Evolutionary conservation across 805 yeast species (phyloP).

Genomic region (Wickerhamiella spandovensis): DNA sequence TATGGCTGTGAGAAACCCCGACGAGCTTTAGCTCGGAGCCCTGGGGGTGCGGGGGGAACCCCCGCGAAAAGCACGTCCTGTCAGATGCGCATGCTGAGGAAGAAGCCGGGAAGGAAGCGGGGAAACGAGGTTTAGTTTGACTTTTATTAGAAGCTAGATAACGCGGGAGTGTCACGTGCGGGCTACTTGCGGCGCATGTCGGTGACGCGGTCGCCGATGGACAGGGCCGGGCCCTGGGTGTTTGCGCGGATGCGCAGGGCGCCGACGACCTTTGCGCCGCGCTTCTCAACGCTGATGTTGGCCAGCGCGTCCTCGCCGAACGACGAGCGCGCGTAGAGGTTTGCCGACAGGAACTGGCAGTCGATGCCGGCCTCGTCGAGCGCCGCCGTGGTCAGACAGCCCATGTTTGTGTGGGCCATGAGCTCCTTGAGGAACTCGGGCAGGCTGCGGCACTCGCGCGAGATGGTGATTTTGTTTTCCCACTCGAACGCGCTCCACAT

Average conservation of each 20-base stretch:
- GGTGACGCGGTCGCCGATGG: constrained; percentile 89
- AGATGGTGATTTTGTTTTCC: constrained; percentile 92
- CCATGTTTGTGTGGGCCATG: constrained; percentile 81
- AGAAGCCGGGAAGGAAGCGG: no score
- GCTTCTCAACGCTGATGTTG: constrained; percentile 82
- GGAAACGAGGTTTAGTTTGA: no score
- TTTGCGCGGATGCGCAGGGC: constrained; percentile 93
- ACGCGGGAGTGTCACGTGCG: not conserved
- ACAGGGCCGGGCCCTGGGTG: constrained; percentile 93
- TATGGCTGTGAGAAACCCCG: no score
- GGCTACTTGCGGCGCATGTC: constrained; percentile 38
- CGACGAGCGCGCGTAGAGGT: constrained; percentile 78
- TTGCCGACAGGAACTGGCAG: constrained; percentile 86
- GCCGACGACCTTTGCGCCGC: constrained; percentile 66
- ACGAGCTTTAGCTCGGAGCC: no score
- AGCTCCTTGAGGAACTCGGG: constrained; percentile 58
- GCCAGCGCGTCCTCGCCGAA: constrained; percentile 98
- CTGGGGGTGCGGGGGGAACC: no score
- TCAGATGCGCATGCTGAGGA: no score
- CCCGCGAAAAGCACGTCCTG: no score
- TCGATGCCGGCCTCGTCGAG: constrained; percentile 28
- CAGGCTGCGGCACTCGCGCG: constrained; percentile 12
- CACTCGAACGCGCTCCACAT: constrained; percentile 99
- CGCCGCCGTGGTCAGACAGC: constrained; percentile 86
- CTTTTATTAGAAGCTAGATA: not conserved